Evolutionary conservation across 257 asterid species (phyloP), one percentile per base, ranked within the genome.

Genomic region (Capsicum baccatum): DNA sequence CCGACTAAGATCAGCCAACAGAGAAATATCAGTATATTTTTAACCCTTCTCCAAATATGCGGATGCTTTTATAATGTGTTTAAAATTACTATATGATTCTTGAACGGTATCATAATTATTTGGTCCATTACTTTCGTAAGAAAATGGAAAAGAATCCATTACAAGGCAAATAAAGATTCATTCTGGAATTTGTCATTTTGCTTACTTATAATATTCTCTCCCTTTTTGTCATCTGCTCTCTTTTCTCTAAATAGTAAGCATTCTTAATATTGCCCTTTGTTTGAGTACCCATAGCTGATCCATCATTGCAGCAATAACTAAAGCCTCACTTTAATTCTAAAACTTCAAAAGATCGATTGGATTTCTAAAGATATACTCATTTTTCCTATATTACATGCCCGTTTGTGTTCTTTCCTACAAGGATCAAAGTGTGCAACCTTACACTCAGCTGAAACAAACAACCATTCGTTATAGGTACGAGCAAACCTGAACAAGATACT

Each of bases 331-430:
- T 33, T 69, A 8, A 39, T 44, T 44, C 79, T 42, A 16, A 47
- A n/a, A 71, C 58, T 9, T 71, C 35, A 71, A 71, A 70, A n/a
- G 37, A 71, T 44, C 58, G 10, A n/a, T 37, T 26, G 81, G 5
- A 13, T 52, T 26, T 9, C 48, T 5, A 26, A 52, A 13, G 21
- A 76, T 52, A 76, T 54, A 52, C 63, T 76, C 81, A 52, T 52
- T 76, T 50, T 52, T 50, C 80, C 63, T 21, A 76, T 47, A 52
- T 7, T 52, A 76, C 81, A 76, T 70, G 63, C 81, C 52, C 14
- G 7, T 26, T 52, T 47, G 17, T 12, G 47, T 76, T 76, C 21
- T 52, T 52, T 52, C 81, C 63, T 50, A 54, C 47, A 52, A 50
- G 63, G 81, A 12, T 52, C 47, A 1, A 76, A 50, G 47, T 50